A percentile compares a stretch with the other conserved stretches of the same genome.
These are phyloP conservation scores for Sporothrix mexicana DNA, from an alignment of 2,329 filamentous ascomycete species.

Conservation along the genomic window DNA sequence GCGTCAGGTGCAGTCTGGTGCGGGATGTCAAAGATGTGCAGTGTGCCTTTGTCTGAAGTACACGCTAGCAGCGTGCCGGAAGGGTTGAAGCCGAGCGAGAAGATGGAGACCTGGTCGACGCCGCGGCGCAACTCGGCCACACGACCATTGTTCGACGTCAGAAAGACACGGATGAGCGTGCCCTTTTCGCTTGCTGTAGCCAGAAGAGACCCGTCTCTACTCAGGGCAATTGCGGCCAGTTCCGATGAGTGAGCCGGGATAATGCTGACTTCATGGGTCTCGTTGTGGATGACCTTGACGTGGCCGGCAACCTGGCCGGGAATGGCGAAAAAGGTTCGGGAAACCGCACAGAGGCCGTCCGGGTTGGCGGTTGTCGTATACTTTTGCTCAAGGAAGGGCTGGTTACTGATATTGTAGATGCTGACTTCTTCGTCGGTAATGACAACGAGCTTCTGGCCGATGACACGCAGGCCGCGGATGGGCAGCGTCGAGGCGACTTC, in stretches of 20 bases:
- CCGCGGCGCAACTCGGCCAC: conserved; percentile 86
- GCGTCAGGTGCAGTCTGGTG: conserved; percentile 46
- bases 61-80: conserved; percentile 80
- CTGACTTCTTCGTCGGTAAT: conserved; percentile 82
- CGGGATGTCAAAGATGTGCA: conserved; percentile 91
- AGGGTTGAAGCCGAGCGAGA: conserved; percentile 86
- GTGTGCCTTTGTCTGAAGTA: conserved; percentile 93
- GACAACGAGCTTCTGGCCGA: conserved; percentile 76
- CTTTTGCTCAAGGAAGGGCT: conserved; percentile 70
- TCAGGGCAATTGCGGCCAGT: conserved; percentile 79
- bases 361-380: conserved; percentile 90
- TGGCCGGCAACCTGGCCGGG: conserved; percentile 88
- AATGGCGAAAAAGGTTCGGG: conserved; percentile 74
- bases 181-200: conserved; percentile 93
- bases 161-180: conserved; percentile 85
- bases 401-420: conserved; percentile 78
- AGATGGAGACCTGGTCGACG: conserved; percentile 85
- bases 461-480: conserved; percentile 79
- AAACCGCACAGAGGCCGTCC: conserved; percentile 78
- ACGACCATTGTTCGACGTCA: conserved; percentile 78
- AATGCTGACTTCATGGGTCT: conserved; percentile 84
- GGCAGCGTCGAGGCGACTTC: conserved; percentile 83
- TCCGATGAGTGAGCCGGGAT: conserved; percentile 86
- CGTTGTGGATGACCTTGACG: conserved; percentile 82
- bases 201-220: conserved; percentile 77